Percentiles rank a stretch among this genome's conserved stretches.
Conservation (phyloP, 164 flowering plant species). For the Vitis cinerea region DNA sequence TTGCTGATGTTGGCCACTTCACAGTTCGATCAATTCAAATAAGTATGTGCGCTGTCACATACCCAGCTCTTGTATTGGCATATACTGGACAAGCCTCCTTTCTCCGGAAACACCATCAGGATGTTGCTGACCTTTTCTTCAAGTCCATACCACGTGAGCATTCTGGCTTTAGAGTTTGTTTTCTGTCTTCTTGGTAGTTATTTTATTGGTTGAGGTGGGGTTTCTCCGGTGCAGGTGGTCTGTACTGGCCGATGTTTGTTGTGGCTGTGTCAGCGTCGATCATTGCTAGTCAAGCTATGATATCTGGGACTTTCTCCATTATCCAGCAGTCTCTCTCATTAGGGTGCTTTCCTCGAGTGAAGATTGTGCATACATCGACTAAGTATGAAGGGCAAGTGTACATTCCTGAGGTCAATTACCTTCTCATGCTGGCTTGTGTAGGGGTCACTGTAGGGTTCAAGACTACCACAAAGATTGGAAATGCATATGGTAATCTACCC, state of each 20-base stretch:
- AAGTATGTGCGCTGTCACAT: constrained; percentile 17
- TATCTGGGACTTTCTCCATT: constrained; percentile 30
- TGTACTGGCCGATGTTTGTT: constrained; percentile 33
- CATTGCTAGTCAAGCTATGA: constrained; percentile 31
- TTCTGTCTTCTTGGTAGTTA: constrained; percentile 2
- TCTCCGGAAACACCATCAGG: constrained; percentile 36
- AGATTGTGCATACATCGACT: constrained; percentile 31
- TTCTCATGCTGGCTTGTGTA: constrained; percentile 36
- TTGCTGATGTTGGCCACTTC: constrained; percentile 24
- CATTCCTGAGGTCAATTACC: constrained; percentile 29
- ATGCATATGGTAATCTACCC: constrained; percentile 32
- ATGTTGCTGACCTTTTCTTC: constrained; percentile 42
- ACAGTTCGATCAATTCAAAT: constrained; percentile 17
- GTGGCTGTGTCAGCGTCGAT: constrained; percentile 26
- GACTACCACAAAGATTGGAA: constrained; percentile 25
- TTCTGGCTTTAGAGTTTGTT: not conserved
- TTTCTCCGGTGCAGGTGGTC: constrained; percentile 2
- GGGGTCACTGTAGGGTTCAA: constrained; percentile 25
- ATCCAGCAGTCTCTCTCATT: constrained; percentile 26
- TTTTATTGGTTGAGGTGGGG: not conserved
- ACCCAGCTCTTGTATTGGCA: constrained; percentile 21
- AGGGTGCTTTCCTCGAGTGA: constrained; percentile 32
- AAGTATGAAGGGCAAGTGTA: constrained; percentile 30
- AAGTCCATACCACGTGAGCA: constrained; percentile 29
- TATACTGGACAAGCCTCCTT: constrained; percentile 33